Evolutionary conservation across 306 rosid genomes (phyloP).

Genomic region (Fragaria iinumae): DNA sequence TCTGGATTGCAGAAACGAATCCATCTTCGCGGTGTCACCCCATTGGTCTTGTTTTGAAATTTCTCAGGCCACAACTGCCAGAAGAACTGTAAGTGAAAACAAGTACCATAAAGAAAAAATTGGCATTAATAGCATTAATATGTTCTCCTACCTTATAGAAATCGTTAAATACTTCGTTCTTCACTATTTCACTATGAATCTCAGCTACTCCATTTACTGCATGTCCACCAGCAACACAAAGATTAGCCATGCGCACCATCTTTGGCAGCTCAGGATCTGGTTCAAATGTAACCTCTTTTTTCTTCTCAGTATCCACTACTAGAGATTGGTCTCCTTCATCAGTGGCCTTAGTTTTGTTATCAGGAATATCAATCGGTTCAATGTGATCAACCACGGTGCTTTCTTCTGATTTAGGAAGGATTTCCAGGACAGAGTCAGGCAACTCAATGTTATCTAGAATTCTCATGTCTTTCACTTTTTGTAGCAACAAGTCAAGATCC

Average conservation of each 20-base stretch:
- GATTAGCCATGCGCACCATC: conserved; percentile 93
- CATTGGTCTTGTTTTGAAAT: conserved; percentile 94
- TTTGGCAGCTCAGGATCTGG: conserved; percentile 50
- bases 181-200: conserved; percentile 92
- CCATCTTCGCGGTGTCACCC: conserved; percentile 97
- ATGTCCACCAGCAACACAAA: conserved; percentile 90
- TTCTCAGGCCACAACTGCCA: conserved; percentile 89
- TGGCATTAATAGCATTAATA: background rate
- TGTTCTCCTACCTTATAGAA: conserved; percentile 59
- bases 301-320: conserved; percentile 31
- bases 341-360: conserved; percentile 25
- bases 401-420: conserved; percentile 51
- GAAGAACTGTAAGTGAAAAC: conserved; percentile 4
- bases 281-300: conserved; percentile 54
- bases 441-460: conserved; percentile 82
- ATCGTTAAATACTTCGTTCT: conserved; percentile 82
- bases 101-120: background rate
- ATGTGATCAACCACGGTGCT: conserved; percentile 20
- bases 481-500: conserved; percentile 55
- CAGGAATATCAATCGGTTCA: conserved; percentile 22
- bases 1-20: conserved; percentile 82
- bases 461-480: conserved; percentile 83
- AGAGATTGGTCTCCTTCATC: conserved; percentile 40
- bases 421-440: conserved; percentile 57
- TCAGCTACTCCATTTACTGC: conserved; percentile 95